Evolutionary conservation across 805 yeast genomes (phyloP).

Genomic region (Starmerella stellata): DNA sequence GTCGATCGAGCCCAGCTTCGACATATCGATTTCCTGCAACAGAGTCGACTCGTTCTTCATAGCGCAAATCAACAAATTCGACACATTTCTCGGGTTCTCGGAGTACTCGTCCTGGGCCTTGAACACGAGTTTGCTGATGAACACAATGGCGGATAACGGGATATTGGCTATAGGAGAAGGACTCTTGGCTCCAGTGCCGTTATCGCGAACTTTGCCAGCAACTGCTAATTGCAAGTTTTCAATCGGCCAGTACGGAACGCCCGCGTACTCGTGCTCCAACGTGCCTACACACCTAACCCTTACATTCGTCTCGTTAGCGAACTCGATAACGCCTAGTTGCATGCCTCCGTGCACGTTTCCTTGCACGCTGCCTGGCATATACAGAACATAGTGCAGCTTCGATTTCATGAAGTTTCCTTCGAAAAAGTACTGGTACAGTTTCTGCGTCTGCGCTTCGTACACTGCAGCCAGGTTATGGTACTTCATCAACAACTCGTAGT

Average conservation of each 20-base stretch:
- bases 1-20: not conserved
- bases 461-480: constrained; percentile 1
- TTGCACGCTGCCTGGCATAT: no score
- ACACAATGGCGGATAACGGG: not conserved
- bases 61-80: no score
- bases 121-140: not conserved
- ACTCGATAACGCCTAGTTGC: not conserved
- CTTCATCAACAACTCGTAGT: not conserved
- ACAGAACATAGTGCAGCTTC: not conserved
- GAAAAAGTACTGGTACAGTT: constrained; percentile 1
- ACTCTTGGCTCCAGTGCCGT: no score
- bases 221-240: not conserved
- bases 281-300: not conserved
- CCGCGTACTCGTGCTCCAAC: not conserved
- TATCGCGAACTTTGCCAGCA: not conserved
- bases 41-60: not conserved
- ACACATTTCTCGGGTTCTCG: no score
- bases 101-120: not conserved
- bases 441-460: constrained; percentile 1
- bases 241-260: not conserved
- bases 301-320: not conserved
- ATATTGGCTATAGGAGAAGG: not conserved
- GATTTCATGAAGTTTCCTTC: not conserved
- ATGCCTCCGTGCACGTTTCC: not conserved
- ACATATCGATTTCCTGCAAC: not conserved